Conservation (phyloP, 495 filamentous ascomycete genomes). For the Penicillium daleae region DNA sequence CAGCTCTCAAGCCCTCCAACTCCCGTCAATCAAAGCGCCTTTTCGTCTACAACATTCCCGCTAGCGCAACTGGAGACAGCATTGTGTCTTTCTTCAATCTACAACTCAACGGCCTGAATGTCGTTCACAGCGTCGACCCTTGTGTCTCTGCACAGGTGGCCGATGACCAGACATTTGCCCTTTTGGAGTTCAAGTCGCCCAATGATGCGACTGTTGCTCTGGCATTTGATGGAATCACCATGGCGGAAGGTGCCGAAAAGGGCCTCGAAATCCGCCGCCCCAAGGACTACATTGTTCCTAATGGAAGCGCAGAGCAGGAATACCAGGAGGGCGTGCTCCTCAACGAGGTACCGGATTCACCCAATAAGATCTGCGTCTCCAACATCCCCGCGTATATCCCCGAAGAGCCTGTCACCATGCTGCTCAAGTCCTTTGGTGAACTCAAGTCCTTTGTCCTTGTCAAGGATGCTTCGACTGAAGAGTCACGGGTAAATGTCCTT, state of each 20-base stretch:
- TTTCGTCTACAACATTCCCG: slow-evolving; percentile 80
- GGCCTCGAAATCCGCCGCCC: slow-evolving; percentile 86
- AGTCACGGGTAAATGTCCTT: slow-evolving; percentile 74
- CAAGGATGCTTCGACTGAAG: slow-evolving; percentile 82
- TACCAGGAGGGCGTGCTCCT: slow-evolving; percentile 79
- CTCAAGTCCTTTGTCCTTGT: slow-evolving; percentile 91
- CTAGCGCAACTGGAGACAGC: slow-evolving; percentile 66
- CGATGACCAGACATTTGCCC: slow-evolving; percentile 75
- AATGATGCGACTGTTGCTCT: slow-evolving; percentile 89
- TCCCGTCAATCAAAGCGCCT: slow-evolving; percentile 92
- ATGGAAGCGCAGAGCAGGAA: slow-evolving; percentile 72
- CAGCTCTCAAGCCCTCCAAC: slow-evolving; percentile 87
- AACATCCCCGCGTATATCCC: slow-evolving; percentile 86
- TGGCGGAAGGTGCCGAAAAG: slow-evolving; percentile 67
- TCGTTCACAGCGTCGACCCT: slow-evolving; percentile 80
- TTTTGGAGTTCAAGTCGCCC: slow-evolving; percentile 87
- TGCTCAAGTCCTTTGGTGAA: slow-evolving; percentile 86
- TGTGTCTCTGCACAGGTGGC: slow-evolving; percentile 84
- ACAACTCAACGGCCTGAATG: slow-evolving; percentile 91
- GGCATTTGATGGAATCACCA: slow-evolving; percentile 85
- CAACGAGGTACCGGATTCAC: slow-evolving; percentile 82
- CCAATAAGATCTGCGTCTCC: slow-evolving; percentile 91
- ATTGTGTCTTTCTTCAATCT: slow-evolving; percentile 91
- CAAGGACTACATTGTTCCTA: slow-evolving; percentile 97
- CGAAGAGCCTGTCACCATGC: slow-evolving; percentile 88